These are phyloP conservation scores for Fusarium napiforme DNA, from an alignment of 2,329 filamentous ascomycete species.

Conservation along the genomic window DNA sequence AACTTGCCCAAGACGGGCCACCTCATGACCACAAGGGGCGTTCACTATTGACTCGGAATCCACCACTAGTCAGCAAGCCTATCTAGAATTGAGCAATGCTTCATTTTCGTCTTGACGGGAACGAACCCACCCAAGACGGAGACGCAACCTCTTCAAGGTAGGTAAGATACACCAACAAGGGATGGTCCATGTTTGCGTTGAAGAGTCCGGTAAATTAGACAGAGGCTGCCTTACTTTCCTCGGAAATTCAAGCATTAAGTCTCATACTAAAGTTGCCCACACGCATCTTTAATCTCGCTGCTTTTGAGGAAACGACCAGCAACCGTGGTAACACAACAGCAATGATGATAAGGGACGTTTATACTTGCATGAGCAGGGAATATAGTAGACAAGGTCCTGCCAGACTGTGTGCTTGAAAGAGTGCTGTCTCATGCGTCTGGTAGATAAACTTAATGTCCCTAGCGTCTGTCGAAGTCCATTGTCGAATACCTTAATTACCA, in stretches of 20 bases:
- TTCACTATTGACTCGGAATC: constrained; percentile 22
- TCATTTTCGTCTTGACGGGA: constrained; percentile 9
- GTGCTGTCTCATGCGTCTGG: background rate
- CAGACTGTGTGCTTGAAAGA: background rate
- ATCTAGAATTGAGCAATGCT: constrained; percentile 11
- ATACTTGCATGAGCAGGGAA: background rate
- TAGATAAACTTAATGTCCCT: background rate
- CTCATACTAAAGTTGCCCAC: background rate
- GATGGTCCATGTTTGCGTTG: background rate
- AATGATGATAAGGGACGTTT: constrained; percentile 8
- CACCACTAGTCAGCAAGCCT: background rate
- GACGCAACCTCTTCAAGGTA: constrained; percentile 18
- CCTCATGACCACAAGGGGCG: constrained; percentile 33
- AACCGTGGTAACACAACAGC: constrained; percentile 12
- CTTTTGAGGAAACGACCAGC: constrained; percentile 9
- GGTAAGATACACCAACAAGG: background rate
- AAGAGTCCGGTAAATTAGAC: constrained; percentile 7
- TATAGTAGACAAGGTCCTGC: background rate
- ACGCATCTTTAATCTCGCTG: constrained; percentile 23
- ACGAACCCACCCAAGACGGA: constrained; percentile 27
- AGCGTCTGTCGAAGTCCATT: background rate
- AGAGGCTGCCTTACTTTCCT: constrained; percentile 4
- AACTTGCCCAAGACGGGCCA: background rate
- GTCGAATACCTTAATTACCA: background rate
- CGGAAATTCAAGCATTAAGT: constrained; percentile 7